phyloP scores from a whole-genome alignment of 2,329 filamentous ascomycete species.

The Epichloe coenophiala region DNA sequence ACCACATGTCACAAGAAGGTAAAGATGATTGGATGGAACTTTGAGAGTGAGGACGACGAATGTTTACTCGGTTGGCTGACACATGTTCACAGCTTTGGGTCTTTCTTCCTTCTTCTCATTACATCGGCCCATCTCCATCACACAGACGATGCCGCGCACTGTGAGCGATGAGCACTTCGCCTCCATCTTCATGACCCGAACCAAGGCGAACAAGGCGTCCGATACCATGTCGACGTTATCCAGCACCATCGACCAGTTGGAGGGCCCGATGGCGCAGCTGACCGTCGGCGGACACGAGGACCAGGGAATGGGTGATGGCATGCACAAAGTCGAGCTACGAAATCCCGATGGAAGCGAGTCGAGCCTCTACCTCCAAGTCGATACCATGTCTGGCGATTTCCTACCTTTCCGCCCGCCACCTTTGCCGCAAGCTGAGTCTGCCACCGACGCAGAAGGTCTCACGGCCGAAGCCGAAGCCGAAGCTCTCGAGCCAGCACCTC shows the following conservation, averaged over 20 bases:
- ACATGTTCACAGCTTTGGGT: conserved; percentile 52
- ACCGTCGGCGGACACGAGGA: conserved; percentile 29
- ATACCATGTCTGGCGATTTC: conserved; percentile 56
- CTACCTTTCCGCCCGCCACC: conserved; percentile 79
- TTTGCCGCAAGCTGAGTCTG: conserved; percentile 48
- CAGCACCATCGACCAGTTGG: conserved; percentile 44
- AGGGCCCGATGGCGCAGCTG: conserved; percentile 42
- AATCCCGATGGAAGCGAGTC: conserved; percentile 43
- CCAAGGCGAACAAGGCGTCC: conserved; percentile 35
- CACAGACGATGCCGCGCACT: conserved; percentile 60
- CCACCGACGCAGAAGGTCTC: conserved; percentile 23
- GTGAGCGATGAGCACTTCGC: conserved; percentile 66
- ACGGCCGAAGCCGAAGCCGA: conserved; percentile 20
- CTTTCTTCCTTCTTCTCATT: conserved; percentile 92
- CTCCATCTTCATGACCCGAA: conserved; percentile 59
- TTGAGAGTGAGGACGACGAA: background rate
- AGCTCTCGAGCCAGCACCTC: conserved; percentile 23
- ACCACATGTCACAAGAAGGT: conserved; percentile 58
- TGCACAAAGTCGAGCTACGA: conserved; percentile 38
- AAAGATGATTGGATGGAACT: conserved; percentile 10
- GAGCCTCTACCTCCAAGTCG: conserved; percentile 51
- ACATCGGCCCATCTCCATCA: conserved; percentile 85
- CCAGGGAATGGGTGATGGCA: conserved; percentile 29
- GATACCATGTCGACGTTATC: conserved; percentile 57
- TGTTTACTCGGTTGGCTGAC: background rate